Evolutionary conservation across 2,329 filamentous ascomycete genomes (phyloP).

Genomic region (Penicillium sp.): DNA sequence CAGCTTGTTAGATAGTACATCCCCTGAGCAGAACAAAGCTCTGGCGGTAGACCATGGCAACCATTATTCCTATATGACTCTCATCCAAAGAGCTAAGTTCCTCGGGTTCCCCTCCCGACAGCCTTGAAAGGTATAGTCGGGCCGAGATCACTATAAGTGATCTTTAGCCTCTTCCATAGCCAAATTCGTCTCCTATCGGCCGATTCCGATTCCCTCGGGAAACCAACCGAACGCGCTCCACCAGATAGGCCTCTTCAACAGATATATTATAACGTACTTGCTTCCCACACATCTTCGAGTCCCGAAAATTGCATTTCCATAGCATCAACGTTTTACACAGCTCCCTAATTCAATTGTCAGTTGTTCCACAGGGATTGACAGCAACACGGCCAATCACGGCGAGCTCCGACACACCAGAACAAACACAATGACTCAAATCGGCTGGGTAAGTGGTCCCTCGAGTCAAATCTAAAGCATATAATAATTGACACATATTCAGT

Average conservation of each 20-base stretch:
- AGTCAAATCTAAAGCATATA: background rate
- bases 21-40: background rate
- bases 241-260: background rate
- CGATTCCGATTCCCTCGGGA: slow-evolving; percentile 28
- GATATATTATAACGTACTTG: background rate
- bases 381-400: background rate
- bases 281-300: background rate
- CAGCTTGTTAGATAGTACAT: background rate
- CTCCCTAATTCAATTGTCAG: background rate
- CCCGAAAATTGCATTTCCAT: background rate
- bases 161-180: slow-evolving; percentile 3
- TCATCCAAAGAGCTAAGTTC: background rate
- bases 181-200: slow-evolving; percentile 18
- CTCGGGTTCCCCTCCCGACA: background rate
- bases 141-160: background rate
- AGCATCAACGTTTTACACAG: background rate
- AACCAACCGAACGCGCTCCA: slow-evolving; percentile 13
- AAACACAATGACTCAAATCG: slow-evolving; percentile 33
- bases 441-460: slow-evolving; percentile 31
- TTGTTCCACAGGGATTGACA: background rate
- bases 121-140: background rate
- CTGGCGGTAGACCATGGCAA: background rate
- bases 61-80: background rate
- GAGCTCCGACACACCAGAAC: background rate
- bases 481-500: slow-evolving; percentile 22